Evolutionary conservation across 371 early-diverging fungal genomes (phyloP).

Genomic region (Blakeslea trispora): DNA sequence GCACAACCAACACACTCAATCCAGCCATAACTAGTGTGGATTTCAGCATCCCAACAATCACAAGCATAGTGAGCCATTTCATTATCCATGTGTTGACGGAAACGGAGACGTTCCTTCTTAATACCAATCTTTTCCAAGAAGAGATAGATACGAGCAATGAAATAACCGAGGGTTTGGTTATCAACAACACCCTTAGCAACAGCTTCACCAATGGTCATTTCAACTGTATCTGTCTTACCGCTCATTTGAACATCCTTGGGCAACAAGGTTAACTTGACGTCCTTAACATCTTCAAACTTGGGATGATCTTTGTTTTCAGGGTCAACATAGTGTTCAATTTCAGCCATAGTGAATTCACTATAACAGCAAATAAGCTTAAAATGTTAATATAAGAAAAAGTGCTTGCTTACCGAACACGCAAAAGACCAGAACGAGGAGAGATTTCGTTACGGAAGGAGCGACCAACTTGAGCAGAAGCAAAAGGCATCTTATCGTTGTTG

Average conservation of each 20-base stretch:
- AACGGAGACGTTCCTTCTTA: constrained; percentile 85
- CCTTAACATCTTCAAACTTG: constrained; percentile 86
- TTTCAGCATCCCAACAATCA: constrained; percentile 99
- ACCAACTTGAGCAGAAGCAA: constrained; percentile 99
- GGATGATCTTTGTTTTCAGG: constrained; percentile 93
- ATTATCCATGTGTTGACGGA: constrained; percentile 99
- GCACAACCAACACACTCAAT: constrained; percentile 99
- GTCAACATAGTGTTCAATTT: constrained; percentile 99
- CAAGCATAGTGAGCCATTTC: constrained; percentile 99
- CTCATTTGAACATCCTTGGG: constrained; percentile 77
- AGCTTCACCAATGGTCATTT: constrained; percentile 94
- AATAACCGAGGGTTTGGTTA: constrained; percentile 99
- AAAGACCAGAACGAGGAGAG: constrained; percentile 96
- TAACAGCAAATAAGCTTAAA: not conserved
- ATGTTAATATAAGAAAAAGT: no score
- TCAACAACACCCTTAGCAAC: constrained; percentile 88
- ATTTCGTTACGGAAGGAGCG: constrained; percentile 99
- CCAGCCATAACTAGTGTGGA: constrained; percentile 96
- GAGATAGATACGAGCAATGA: constrained; percentile 93
- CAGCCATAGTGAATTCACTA: constrained; percentile 99
- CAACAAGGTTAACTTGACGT: constrained; percentile 78
- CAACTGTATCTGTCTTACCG: constrained; percentile 69
- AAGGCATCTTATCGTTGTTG: constrained; percentile 99
- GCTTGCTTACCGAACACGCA: constrained; percentile 94
- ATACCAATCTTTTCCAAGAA: constrained; percentile 97